Percentiles rank a stretch among this genome's conserved stretches.
Conservation (phyloP, 768 basidiomycete genomes). For the Russula brevipes region DNA sequence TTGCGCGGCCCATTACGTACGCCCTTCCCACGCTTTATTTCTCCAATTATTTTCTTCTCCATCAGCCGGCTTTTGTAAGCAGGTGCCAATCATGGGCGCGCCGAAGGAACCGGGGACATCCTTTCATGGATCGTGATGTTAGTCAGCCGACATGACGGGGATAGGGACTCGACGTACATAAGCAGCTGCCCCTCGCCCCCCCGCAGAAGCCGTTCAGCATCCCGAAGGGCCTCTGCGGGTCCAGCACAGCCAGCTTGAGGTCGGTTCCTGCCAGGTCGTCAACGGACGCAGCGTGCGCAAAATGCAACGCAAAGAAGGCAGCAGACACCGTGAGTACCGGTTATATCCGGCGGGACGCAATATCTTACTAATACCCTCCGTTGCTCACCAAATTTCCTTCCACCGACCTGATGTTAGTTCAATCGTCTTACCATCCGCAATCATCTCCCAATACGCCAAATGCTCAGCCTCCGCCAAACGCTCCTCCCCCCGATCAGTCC, state of each 20-base stretch:
- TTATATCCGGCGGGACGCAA: constrained; percentile 23
- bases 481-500: constrained; percentile 10
- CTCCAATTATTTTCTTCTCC: background rate
- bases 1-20: background rate
- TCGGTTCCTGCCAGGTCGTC: background rate
- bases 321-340: constrained; percentile 25
- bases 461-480: constrained; percentile 11
- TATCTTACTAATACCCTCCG: constrained; percentile 33
- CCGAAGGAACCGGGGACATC: constrained; percentile 4
- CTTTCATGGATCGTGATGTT: background rate
- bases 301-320: constrained; percentile 4
- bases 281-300: background rate
- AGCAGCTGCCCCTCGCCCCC: constrained; percentile 5
- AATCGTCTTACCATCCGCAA: constrained; percentile 30
- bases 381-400: constrained; percentile 28
- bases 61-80: constrained; percentile 4
- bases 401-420: constrained; percentile 32
- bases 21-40: background rate
- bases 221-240: background rate
- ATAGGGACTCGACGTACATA: constrained; percentile 13
- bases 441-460: constrained; percentile 25
- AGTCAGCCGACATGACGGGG: background rate
- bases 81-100: background rate
- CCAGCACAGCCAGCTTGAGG: background rate
- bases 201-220: constrained; percentile 11